Evolutionary conservation across 1,139 yeast genomes (phyloP).

Genomic region (Candida tropicalis): DNA sequence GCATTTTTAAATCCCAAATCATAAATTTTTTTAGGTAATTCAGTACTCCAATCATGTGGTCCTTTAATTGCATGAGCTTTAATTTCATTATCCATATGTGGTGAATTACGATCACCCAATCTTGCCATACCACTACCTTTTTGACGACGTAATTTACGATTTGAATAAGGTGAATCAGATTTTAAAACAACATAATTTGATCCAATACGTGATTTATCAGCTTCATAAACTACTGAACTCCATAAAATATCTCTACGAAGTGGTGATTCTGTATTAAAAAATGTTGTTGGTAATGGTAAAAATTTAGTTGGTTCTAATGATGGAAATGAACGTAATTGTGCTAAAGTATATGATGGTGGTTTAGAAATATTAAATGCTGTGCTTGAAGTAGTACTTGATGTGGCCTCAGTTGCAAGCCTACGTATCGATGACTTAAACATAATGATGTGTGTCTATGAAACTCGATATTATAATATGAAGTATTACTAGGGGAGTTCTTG

Average conservation of each 20-base stretch:
- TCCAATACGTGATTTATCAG: conserved; percentile 88
- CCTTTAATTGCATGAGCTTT: conserved; percentile 89
- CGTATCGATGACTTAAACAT: conserved; percentile 35
- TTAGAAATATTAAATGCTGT: conserved; percentile 28
- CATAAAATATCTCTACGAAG: conserved; percentile 88
- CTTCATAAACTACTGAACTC: conserved; percentile 93
- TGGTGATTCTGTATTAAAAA: conserved; percentile 61
- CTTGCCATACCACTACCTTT: conserved; percentile 96
- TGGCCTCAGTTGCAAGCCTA: conserved; percentile 34
- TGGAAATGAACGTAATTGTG: conserved; percentile 85
- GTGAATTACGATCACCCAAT: conserved; percentile 94
- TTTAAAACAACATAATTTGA: conserved; percentile 85
- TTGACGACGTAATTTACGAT: conserved; percentile 82
- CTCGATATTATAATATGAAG: too few relatives aligned
- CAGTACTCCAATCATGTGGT: conserved; percentile 87
- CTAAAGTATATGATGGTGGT: conserved; percentile 77
- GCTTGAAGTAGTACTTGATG: conserved; percentile 8
- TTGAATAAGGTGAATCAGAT: conserved; percentile 83
- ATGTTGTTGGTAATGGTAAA: conserved; percentile 70
- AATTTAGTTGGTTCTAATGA: conserved; percentile 81
- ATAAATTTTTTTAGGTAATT: conserved; percentile 76
- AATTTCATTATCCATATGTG: conserved; percentile 87
- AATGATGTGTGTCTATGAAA: neutral
- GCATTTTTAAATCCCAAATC: conserved; percentile 79
- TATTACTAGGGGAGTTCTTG: neutral